Evolutionary conservation across 2,329 filamentous ascomycete genomes (phyloP), one percentile per base, ranked within the genome.

Genomic region (Xylaria digitata): DNA sequence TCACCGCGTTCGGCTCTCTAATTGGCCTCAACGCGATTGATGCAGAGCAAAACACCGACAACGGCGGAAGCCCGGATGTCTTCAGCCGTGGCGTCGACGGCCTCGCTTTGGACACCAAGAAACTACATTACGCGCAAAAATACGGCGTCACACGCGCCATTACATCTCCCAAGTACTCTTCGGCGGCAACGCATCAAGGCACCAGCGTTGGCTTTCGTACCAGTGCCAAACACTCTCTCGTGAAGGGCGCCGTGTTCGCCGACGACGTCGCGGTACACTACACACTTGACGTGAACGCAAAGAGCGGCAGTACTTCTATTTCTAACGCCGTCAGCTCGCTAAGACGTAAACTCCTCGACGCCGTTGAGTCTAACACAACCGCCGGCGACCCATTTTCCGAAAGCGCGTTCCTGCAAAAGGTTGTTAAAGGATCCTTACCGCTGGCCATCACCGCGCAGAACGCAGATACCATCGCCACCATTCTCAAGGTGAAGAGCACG

Each of bases 21-120:
- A 78, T 92, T 0, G 90, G 90, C 0, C 82, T 92, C 6, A 86
- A 86, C 68, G 89, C 87, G 60, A 91, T 92, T 60, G 84, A 86
- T 64, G 82, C 82, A 4, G 90, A 91, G 68, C 74, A 79, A 7
- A 78, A 80, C 52, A 86, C 84, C 0, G 85, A 87, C 68, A 87
- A 87, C 66, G 86, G 86, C 1, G 74, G 75, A 1, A 81, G 79
- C 63, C 76, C 78, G 0, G 75, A 80, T 0, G 74, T 79, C 6
- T 90, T 90, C 71, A 87, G 85, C 52, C 83, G 88, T 11, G 89
- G 85, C 7, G 78, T 87, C 4, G 86, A 89, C 70, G 87, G 86
- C 0, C 82, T 89, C 4, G 79, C 80, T 1, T 78, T 89, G 0
- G 85, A 85, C 62, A 84, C 81, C 30, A 86, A 87, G 76, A 88